Evolutionary conservation across 345 rosid species (phyloP).

Genomic region (Camelina sativa): DNA sequence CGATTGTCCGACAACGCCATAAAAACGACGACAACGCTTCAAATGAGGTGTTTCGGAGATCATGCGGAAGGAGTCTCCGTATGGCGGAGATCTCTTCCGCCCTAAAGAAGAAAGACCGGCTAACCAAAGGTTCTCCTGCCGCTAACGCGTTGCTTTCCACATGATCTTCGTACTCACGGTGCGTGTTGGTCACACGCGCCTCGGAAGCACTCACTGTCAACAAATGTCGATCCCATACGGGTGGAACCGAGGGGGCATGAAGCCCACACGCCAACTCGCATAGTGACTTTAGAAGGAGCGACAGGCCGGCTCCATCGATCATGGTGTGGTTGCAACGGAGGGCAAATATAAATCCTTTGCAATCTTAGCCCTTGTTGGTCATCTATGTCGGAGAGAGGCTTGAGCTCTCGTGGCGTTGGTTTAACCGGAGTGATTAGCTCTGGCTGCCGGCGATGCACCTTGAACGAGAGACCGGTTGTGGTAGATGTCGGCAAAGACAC

Average conservation of each 20-base stretch:
- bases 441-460: conserved; percentile 40
- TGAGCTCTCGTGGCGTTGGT: conserved; percentile 47
- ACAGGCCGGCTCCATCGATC: conserved; percentile 54
- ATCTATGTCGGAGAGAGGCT: conserved; percentile 51
- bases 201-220: conserved; percentile 44
- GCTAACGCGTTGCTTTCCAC: conserved; percentile 35
- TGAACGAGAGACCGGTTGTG: conserved; percentile 36
- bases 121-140: conserved; percentile 39
- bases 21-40: conserved; percentile 58
- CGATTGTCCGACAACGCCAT: conserved; percentile 64
- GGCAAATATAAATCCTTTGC: conserved; percentile 52
- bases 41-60: conserved; percentile 46
- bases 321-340: conserved; percentile 56
- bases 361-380: conserved; percentile 50
- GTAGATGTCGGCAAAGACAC: conserved; percentile 13
- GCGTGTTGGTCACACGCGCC: conserved; percentile 48
- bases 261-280: conserved; percentile 55
- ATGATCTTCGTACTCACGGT: conserved; percentile 56
- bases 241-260: conserved; percentile 45
- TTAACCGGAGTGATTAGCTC: conserved; percentile 45
- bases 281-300: conserved; percentile 49
- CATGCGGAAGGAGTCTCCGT: conserved; percentile 45
- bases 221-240: conserved; percentile 57
- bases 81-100: conserved; percentile 46
- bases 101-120: conserved; percentile 62